These are phyloP conservation scores for Clonostachys chloroleuca DNA, from an alignment of 2,329 filamentous ascomycete genomes.

Conservation along the genomic window DNA sequence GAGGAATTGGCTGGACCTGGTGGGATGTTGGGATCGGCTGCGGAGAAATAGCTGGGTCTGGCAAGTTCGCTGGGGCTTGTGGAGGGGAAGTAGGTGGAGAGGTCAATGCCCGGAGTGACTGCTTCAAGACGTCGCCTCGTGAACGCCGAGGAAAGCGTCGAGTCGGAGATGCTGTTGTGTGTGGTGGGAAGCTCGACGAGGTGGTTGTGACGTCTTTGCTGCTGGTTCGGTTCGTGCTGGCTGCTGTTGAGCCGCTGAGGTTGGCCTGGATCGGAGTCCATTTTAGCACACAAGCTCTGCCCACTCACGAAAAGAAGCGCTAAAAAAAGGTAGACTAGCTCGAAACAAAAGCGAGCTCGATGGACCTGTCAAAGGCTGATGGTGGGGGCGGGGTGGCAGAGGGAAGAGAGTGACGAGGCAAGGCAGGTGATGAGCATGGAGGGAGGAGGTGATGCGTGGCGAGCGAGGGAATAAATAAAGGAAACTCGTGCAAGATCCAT, in stretches of 20 bases:
- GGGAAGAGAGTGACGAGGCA: too few relatives aligned
- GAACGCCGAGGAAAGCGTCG: conserved; percentile 16
- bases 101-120: conserved; percentile 19
- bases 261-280: not conserved
- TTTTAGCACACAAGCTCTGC: not conserved
- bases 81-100: conserved; percentile 11
- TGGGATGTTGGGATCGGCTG: conserved; percentile 7
- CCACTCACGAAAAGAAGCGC: too few relatives aligned
- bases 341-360: too few relatives aligned
- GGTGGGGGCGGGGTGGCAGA: too few relatives aligned
- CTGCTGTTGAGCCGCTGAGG: too few relatives aligned
- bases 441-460: too few relatives aligned
- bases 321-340: too few relatives aligned
- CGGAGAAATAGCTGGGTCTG: conserved; percentile 13
- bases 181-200: not conserved
- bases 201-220: not conserved
- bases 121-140: conserved; percentile 14
- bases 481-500: too few relatives aligned
- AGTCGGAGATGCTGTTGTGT: conserved; percentile 11
- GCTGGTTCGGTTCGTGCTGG: not conserved
- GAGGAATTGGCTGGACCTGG: not conserved
- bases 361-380: too few relatives aligned
- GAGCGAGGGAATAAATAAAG: too few relatives aligned
- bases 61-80: conserved; percentile 1
- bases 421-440: too few relatives aligned